Evolutionary conservation across 1,284 basidiomycete species (phyloP).

Genomic region (Cutaneotrichosporon dermatis): DNA sequence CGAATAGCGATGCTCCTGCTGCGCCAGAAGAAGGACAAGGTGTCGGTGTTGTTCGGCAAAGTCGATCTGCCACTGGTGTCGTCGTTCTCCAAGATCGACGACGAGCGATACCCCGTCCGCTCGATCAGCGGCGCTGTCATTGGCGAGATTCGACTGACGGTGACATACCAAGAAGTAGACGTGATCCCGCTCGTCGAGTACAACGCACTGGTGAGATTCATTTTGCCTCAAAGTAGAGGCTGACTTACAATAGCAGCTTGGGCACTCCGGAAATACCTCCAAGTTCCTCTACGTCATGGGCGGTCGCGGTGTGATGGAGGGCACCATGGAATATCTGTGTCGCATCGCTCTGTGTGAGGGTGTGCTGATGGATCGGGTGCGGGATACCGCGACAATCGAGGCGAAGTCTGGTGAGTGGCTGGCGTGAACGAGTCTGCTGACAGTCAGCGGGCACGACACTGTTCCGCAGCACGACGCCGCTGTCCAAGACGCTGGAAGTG

Average conservation of each 20-base stretch:
- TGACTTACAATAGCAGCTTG: conserved; percentile 1
- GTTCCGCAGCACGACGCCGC: conserved; percentile 31
- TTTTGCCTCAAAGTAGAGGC: neutral
- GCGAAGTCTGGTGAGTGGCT: conserved; percentile 5
- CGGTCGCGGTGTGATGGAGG: conserved; percentile 16
- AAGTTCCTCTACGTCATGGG: conserved; percentile 18
- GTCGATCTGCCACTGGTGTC: conserved; percentile 27
- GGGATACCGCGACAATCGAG: conserved; percentile 10
- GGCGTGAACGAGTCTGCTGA: neutral
- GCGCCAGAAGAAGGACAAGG: conserved; percentile 9
- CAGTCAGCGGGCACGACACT: conserved; percentile 25
- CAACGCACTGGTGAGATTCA: conserved; percentile 5
- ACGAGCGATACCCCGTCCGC: conserved; percentile 32
- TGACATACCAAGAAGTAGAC: conserved; percentile 23
- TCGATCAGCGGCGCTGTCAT: conserved; percentile 20
- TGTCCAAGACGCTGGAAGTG: conserved; percentile 31
- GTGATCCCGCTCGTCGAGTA: conserved; percentile 16
- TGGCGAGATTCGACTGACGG: conserved; percentile 31
- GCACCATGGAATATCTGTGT: conserved; percentile 15
- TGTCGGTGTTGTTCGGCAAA: conserved; percentile 19
- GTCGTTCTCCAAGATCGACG: conserved; percentile 18
- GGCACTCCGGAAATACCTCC: neutral
- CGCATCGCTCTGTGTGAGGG: conserved; percentile 24
- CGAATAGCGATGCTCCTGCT: conserved; percentile 8
- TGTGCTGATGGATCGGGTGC: conserved; percentile 15